Conservation (phyloP, 805 yeast genomes). For the Saccharomycopsis guyanensis region DNA sequence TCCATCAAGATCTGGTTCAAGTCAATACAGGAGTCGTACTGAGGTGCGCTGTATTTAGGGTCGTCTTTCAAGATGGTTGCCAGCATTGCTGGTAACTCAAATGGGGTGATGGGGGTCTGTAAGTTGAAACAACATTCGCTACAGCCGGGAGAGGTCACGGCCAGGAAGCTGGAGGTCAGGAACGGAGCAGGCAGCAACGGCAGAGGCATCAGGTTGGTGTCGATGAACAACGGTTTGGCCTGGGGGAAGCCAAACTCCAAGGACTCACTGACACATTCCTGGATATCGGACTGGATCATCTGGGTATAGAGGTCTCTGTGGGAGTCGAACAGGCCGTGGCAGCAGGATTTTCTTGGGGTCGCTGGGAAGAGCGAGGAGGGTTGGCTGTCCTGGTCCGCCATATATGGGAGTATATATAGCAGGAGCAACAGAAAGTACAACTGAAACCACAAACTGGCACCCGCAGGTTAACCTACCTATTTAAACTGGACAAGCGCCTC, state of each 20-base stretch:
- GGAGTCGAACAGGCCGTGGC: not conserved
- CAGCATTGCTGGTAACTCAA: constrained; percentile 10
- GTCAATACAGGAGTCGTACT: constrained; percentile 18
- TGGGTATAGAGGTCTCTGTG: not conserved
- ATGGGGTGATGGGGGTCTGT: not conserved
- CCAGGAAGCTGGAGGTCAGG: not conserved
- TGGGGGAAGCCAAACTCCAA: not conserved
- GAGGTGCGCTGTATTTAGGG: constrained; percentile 9
- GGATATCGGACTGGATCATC: not conserved
- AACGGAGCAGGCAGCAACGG: not conserved
- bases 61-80: constrained; percentile 13
- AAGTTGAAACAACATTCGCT: too few relatives aligned
- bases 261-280: not conserved
- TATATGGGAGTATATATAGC: too few relatives aligned
- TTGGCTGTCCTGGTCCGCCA: not conserved
- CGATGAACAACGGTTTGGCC: not conserved
- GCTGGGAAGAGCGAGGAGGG: not conserved
- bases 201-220: not conserved
- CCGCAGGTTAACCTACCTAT: too few relatives aligned
- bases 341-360: not conserved
- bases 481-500: too few relatives aligned
- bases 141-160: not conserved
- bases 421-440: too few relatives aligned
- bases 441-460: too few relatives aligned
- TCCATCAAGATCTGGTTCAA: constrained; percentile 7